Evolutionary conservation across 2,329 filamentous ascomycete species (phyloP).

Genomic region (Penicillium sp.): DNA sequence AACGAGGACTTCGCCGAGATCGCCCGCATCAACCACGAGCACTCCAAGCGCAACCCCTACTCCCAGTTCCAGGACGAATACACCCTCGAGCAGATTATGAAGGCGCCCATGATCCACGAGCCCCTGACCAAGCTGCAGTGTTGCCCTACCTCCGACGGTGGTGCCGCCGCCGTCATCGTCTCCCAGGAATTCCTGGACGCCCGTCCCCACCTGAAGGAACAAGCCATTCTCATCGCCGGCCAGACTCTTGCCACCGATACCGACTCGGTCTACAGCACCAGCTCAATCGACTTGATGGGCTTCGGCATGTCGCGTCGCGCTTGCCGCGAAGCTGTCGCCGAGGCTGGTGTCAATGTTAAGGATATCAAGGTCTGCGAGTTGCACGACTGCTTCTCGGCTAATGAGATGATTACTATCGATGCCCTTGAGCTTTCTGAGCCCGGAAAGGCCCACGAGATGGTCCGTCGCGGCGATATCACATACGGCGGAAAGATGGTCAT

Average conservation of each 20-base stretch:
- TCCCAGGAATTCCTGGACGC: constrained; percentile 84
- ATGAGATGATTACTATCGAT: constrained; percentile 88
- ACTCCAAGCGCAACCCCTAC: constrained; percentile 90
- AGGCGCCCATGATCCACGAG: constrained; percentile 71
- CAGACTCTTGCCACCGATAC: constrained; percentile 84
- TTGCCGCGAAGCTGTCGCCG: constrained; percentile 63
- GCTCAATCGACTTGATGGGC: constrained; percentile 83
- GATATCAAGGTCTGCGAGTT: constrained; percentile 85
- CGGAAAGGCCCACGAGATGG: constrained; percentile 88
- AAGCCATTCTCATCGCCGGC: constrained; percentile 85
- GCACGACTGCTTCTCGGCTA: constrained; percentile 95
- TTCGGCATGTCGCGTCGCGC: constrained; percentile 78
- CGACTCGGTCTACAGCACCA: constrained; percentile 71
- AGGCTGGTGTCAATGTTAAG: constrained; percentile 60
- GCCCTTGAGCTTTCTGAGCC: constrained; percentile 72
- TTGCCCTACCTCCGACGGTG: constrained; percentile 92
- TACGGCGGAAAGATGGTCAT: constrained; percentile 79
- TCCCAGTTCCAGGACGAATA: constrained; percentile 96
- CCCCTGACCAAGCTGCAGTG: constrained; percentile 98
- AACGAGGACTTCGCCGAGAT: constrained; percentile 91
- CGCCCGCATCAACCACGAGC: constrained; percentile 84
- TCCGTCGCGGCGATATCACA: constrained; percentile 81
- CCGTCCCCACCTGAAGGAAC: constrained; percentile 72
- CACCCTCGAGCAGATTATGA: constrained; percentile 74
- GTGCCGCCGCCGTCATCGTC: constrained; percentile 81